A percentile compares a stretch with the other conserved stretches of the same genome.
Conservation (phyloP, 1,139 yeast genomes). For the Geotrichum aggregatum region DNA sequence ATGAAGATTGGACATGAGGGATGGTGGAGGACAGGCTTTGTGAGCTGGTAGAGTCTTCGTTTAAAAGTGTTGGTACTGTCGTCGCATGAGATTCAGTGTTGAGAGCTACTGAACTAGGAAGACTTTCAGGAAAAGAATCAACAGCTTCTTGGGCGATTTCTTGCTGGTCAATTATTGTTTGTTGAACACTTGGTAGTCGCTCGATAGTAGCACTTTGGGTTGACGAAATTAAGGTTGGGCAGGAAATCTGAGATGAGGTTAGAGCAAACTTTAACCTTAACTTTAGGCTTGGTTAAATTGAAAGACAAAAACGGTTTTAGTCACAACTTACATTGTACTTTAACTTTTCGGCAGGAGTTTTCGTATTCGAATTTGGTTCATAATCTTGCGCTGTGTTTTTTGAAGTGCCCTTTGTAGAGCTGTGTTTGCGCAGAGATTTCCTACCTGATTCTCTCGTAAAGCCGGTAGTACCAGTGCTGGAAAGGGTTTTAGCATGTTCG, state of each 20-base stretch:
- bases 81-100: neutral
- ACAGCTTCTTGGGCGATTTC: slow-evolving; percentile 4
- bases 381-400: slow-evolving; percentile 92
- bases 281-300: neutral
- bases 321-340: no score
- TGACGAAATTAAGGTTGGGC: slow-evolving; percentile 9
- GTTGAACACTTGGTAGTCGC: neutral
- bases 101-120: neutral
- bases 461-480: no score
- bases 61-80: neutral
- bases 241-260: slow-evolving; percentile 5
- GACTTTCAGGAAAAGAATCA: slow-evolving; percentile 3
- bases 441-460: no score
- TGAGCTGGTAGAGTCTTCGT: neutral
- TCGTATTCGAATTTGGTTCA: slow-evolving; percentile 39
- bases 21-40: no score
- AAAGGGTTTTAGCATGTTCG: no score
- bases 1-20: no score
- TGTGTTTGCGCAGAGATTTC: no score
- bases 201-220: slow-evolving; percentile 12
- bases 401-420: slow-evolving; percentile 78
- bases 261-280: neutral
- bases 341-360: no score
- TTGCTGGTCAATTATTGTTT: no score
- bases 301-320: neutral